phyloP scores from a whole-genome alignment of 2,329 filamentous ascomycete genomes.

The Fusarium phyllophilum region DNA sequence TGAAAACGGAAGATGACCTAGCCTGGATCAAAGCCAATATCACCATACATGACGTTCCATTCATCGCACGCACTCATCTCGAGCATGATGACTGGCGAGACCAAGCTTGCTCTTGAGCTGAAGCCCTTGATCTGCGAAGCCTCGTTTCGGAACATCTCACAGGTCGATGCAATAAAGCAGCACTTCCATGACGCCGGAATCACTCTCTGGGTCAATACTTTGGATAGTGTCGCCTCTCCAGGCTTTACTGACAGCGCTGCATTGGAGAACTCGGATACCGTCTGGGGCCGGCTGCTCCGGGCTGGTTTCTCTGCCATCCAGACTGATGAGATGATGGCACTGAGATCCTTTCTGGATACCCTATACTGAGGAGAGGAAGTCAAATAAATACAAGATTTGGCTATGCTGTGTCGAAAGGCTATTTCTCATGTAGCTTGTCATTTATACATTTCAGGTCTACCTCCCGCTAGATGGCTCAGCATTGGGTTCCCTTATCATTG shows the following conservation, averaged over 20 bases:
- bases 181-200: neutral
- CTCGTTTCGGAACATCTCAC: neutral
- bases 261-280: neutral
- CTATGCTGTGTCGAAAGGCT: neutral
- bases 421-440: neutral
- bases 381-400: neutral
- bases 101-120: neutral
- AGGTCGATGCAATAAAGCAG: neutral
- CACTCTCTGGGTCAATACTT: neutral
- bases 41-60: neutral
- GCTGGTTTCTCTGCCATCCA: neutral
- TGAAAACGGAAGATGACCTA: neutral
- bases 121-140: neutral
- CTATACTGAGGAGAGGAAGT: neutral
- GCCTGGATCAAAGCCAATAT: neutral
- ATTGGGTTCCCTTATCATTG: slow-evolving; percentile 57
- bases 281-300: neutral
- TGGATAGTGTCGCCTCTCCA: neutral
- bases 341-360: neutral
- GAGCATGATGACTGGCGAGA: neutral
- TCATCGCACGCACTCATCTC: neutral
- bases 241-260: neutral
- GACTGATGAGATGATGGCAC: neutral
- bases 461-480: neutral
- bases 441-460: neutral